Base-by-base conservation (phyloP, 2,329 filamentous ascomycete genomes). In the Colletotrichum spaethianum region DNA sequence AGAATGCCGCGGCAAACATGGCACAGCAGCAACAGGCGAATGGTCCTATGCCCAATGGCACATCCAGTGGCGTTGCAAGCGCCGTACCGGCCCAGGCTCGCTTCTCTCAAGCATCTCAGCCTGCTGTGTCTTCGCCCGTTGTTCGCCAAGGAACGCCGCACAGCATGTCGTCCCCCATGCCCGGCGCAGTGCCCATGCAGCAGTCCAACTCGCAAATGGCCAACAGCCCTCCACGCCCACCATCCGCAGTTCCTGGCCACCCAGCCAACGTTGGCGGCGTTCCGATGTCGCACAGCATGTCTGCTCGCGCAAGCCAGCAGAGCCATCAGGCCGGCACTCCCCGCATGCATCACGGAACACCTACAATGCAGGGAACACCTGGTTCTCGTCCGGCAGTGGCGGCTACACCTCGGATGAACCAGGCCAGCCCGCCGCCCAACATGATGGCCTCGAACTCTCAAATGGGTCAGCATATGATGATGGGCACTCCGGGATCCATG, bases 71-170 rank as follows among this genome's bases (percentile, higher is more conserved):
- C 8, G 81, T 85, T 66, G 77, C 82, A 36, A 84, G 82, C 46
- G 81, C 79, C 16, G 82, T 87, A 67, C 80, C 84, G 12, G 80
- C 82, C 7, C 86, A 86, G 71, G 81, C 84, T 40, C 84, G 87
- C 12, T 89, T 90, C 74, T 83, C 85, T 60, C 88, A 91, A 74
- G 87, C 90, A 9, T 88, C 90, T 1, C 91, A 93, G 77, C 84
- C 89, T 20, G 87, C 89, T 4, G 91, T 90, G 1, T 91, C 91
- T 11, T 94, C 93, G n/a, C 93, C 93, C 0, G 84, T 91, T 69
- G 81, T 88, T 28, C 86, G 89, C 18, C 90, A 93, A 75, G 89
- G 88, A 28, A 92, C 90, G 1, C 91, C 91, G 16, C 89, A 91
- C 67, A 89, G 88, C 68, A 88, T 89, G 83, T 92, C 91, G 6